Conservation (phyloP, 1,139 yeast species). For the Entelexis paramagnoliae region DNA sequence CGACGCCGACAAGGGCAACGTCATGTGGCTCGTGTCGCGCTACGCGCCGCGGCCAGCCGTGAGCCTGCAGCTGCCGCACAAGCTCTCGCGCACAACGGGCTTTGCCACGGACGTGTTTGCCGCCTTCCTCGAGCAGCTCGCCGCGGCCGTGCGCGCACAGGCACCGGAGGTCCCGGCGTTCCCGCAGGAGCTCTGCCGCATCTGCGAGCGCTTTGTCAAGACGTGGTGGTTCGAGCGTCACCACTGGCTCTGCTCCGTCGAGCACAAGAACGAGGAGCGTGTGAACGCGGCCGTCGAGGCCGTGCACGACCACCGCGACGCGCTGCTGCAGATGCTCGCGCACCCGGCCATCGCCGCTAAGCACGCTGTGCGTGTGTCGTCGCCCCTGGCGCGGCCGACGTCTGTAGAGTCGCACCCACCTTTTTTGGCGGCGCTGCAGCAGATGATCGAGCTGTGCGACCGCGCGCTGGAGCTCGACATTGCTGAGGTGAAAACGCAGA, state of each 20-base stretch:
- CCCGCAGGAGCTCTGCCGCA: conserved; percentile 46
- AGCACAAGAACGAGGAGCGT: conserved; percentile 71
- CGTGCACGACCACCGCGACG: conserved; percentile 58
- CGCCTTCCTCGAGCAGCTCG: conserved; percentile 54
- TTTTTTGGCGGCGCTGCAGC: not conserved
- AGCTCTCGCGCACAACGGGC: conserved; percentile 23
- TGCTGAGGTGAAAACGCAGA: conserved; percentile 2
- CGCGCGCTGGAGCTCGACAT: conserved; percentile 14
- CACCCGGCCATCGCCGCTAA: conserved; percentile 6
- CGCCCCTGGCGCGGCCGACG: conserved; percentile 21
- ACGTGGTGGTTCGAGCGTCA: conserved; percentile 96
- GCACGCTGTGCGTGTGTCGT: conserved; percentile 24
- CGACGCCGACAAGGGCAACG: conserved; percentile 50
- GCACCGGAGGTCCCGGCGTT: conserved; percentile 59
- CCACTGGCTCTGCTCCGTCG: conserved; percentile 76
- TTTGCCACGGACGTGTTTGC: conserved; percentile 83
- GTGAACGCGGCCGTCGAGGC: conserved; percentile 71
- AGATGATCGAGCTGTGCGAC: conserved; percentile 15
- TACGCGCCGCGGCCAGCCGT: conserved; percentile 39
- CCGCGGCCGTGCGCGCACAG: conserved; percentile 51
- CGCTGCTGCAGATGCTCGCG: conserved; percentile 30
- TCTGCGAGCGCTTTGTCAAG: conserved; percentile 85
- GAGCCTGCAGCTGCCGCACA: conserved; percentile 45
- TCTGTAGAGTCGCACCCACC: not conserved
- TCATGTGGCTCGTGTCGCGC: conserved; percentile 90